Conservation (phyloP, 1,284 basidiomycete genomes). For the Porogramme epimiltina region DNA sequence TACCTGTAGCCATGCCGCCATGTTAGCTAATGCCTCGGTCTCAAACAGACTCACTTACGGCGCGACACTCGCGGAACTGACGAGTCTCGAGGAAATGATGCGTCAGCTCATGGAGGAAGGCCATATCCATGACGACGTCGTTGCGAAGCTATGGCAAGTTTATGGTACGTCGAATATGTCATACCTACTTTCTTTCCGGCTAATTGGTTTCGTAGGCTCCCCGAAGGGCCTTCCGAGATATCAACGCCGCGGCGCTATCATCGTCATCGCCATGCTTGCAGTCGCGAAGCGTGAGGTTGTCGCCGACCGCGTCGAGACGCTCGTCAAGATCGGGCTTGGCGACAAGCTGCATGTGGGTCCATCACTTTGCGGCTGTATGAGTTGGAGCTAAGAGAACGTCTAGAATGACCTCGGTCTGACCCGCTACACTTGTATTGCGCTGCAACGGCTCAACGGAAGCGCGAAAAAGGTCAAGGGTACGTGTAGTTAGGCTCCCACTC, state of each 20-base stretch:
- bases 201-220: slow-evolving; percentile 44
- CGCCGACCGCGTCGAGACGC: slow-evolving; percentile 83
- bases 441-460: slow-evolving; percentile 91
- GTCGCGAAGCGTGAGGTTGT: slow-evolving; percentile 84
- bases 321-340: slow-evolving; percentile 91
- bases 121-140: slow-evolving; percentile 83
- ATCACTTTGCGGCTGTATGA: neutral
- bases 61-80: slow-evolving; percentile 93
- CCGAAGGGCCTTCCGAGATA: slow-evolving; percentile 73
- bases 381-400: neutral
- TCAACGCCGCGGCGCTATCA: slow-evolving; percentile 92
- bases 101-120: slow-evolving; percentile 90
- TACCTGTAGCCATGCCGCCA: too few relatives aligned
- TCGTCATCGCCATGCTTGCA: slow-evolving; percentile 95
- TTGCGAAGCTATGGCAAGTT: slow-evolving; percentile 93
- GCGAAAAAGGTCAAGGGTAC: slow-evolving; percentile 96
- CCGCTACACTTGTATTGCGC: slow-evolving; percentile 90
- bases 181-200: neutral
- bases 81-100: slow-evolving; percentile 95
- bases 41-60: slow-evolving; percentile 77
- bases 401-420: slow-evolving; percentile 89
- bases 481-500: slow-evolving; percentile 6
- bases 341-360: slow-evolving; percentile 71
- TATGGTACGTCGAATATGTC: slow-evolving; percentile 67
- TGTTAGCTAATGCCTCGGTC: neutral